A percentile compares a stretch with the other conserved stretches of the same genome.
Evolutionary conservation across 2,329 filamentous ascomycete genomes (phyloP).

Genomic region (Colletotrichum siamense): DNA sequence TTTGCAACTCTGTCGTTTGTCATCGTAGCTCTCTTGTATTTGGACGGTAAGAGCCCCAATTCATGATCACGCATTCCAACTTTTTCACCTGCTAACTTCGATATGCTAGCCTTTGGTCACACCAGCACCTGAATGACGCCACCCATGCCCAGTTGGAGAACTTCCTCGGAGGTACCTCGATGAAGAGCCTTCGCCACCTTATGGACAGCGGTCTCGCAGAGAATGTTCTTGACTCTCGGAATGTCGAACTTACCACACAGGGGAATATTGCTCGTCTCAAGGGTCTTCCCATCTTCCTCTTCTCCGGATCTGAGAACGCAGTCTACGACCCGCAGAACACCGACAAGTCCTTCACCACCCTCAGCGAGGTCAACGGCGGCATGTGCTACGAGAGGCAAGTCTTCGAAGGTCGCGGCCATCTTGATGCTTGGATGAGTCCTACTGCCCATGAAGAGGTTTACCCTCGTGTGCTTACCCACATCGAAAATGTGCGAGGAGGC

Average conservation of each 20-base stretch:
- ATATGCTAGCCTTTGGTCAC: constrained; percentile 53
- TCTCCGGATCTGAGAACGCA: constrained; percentile 25
- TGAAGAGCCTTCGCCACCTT: constrained; percentile 60
- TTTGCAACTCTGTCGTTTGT: constrained; percentile 66
- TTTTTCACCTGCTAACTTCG: background rate
- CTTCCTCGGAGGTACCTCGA: constrained; percentile 67
- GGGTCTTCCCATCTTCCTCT: constrained; percentile 20
- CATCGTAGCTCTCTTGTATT: constrained; percentile 66
- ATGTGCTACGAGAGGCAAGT: constrained; percentile 30
- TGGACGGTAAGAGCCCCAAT: constrained; percentile 48
- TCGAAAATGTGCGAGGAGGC: background rate
- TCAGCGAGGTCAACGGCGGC: constrained; percentile 26
- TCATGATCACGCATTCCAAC: no score
- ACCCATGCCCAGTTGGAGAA: constrained; percentile 67
- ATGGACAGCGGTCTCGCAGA: constrained; percentile 60
- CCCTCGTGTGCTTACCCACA: constrained; percentile 21
- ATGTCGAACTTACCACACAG: background rate
- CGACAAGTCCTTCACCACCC: constrained; percentile 26
- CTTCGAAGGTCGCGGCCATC: constrained; percentile 26
- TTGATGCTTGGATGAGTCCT: constrained; percentile 32
- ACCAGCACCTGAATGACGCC: constrained; percentile 67
- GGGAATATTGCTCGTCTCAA: constrained; percentile 5
- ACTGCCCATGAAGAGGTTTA: constrained; percentile 25
- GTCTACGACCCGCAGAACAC: constrained; percentile 28
- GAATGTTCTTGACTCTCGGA: constrained; percentile 39